Evolutionary conservation across 2,329 filamentous ascomycete species (phyloP), one percentile per base, ranked within the genome.

Genomic region (Hypoxylon sp.): DNA sequence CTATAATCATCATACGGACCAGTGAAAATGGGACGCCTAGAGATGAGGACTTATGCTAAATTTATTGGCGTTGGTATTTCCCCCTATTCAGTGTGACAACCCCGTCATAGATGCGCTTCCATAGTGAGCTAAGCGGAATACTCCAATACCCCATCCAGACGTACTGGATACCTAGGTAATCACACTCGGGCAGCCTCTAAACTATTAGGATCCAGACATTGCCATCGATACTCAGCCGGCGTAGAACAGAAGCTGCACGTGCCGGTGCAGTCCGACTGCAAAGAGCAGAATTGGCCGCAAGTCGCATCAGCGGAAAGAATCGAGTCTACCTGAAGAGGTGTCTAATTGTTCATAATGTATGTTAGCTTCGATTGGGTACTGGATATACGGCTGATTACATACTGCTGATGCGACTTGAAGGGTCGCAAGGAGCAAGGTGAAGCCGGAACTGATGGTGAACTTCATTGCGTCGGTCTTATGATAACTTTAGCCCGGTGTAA

Each of bases 221-320:
- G 51, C 64, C 53, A 66, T 61, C 64, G 53, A 33, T 66, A 61
- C 17, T 62, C 64, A 13, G 64, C 58, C 10, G 64, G 58, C 6
- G 53, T 66, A 3, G 64, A 66, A 33, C 64, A 66, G 46, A 61
- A 66, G 22, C 58, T 66, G 54, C 64, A 62, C 14, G 53, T 62
- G 17, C 64, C 64, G 1, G 46, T 58, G 30, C 64, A 62, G 6
- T 66, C 64, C 10, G 58, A 56, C 10, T 61, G 42, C 37, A 35
- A 13, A 6, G 22, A 14, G 48, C 64, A 66, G 4, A 30, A 10
- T 14, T 66, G 44, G 17, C 53, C 37, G 46, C 64, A 66, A 46
- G 53, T 56, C 11, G 44, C 58, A 11, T 49, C 35, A 14, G n/a
- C 5, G 8, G 30, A 33, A 20, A 50, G 31, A 44, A 44, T 13